Base-by-base conservation (phyloP, 495 filamentous ascomycete genomes). In the Hypoxylon fuscum region DNA sequence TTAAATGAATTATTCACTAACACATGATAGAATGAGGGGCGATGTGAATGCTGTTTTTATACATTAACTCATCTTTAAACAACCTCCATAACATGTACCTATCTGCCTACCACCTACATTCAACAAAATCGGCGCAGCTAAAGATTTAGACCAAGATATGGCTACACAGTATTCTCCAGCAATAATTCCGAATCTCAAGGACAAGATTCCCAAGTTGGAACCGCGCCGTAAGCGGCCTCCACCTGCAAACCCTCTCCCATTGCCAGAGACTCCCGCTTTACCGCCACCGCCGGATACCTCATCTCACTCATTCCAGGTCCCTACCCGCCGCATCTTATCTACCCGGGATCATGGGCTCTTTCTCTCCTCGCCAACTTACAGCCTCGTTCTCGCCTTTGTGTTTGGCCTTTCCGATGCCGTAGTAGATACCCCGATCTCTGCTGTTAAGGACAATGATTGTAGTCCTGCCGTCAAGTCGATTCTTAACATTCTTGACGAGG, bases 351-450 rank as follows among this genome's bases (percentile, higher is more conserved):
- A 95, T 70, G 83, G 90, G 11, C 75, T 91, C 5, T 99, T 96
- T 71, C 81, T 91, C 7, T 74, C 84, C 10, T 97, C 94, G 0
- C 83, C 88, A 0, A 90, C 93, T 5, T 89, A 93, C 71, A 81
- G 75, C 2, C 86, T 97, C 5, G 79, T 99, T 47, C 70, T 89
- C 18, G 84, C 89, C 15, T 99, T 96, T 68, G 83, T 97, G 60
- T 97, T 96, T 67, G 82, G 84, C 27, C 87, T 98, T 35, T 87
- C 92, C 35, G 93, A 97, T 57, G 86, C 89, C 0, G 90, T 96
- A 35, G 78, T 87, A 51, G 91, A 93, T 68, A 84, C 77, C 14
- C 85, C 90, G n/a, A 80, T 89, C 52, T 92, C 90, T 1, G 83
- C 87, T 31, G 68, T 89, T 64, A 76, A 81, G 10, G 77, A 84